A percentile compares a stretch with the other conserved stretches of the same genome.
Evolutionary conservation across 805 yeast species (phyloP).

Genomic region (Nakazawaea ishiwadae): DNA sequence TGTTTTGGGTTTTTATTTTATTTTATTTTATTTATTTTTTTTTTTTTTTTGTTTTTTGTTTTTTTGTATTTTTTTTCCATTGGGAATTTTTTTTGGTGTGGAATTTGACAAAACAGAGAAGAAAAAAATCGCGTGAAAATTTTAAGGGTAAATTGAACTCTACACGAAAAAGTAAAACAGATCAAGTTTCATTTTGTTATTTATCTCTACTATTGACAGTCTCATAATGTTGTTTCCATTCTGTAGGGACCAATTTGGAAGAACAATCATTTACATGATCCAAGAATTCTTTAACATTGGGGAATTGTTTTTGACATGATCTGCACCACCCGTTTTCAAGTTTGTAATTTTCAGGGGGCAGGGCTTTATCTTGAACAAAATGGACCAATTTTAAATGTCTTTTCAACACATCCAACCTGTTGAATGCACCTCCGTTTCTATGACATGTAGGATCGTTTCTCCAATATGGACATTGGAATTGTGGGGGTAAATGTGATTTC

Average conservation of each 20-base stretch:
- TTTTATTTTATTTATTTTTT: no score
- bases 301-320: slow-evolving; percentile 55
- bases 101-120: no score
- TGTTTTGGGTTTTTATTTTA: no score
- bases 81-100: no score
- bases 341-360: slow-evolving; percentile 22
- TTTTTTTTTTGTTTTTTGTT: no score
- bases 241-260: slow-evolving; percentile 6
- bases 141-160: no score
- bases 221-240: slow-evolving; percentile 9
- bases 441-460: slow-evolving; percentile 65
- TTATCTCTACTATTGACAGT: not conserved
- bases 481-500: slow-evolving; percentile 62
- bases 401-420: slow-evolving; percentile 68
- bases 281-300: slow-evolving; percentile 49
- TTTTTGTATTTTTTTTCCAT: no score
- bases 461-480: slow-evolving; percentile 73
- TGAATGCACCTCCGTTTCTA: slow-evolving; percentile 71
- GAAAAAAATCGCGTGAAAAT: no score
- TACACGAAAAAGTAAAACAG: no score
- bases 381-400: slow-evolving; percentile 70
- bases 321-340: slow-evolving; percentile 53
- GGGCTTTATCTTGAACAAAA: slow-evolving; percentile 34
- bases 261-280: slow-evolving; percentile 68
- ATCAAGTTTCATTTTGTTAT: not conserved